Base-by-base conservation (phyloP, 2,329 filamentous ascomycete genomes). In the Daldinia sp. region DNA sequence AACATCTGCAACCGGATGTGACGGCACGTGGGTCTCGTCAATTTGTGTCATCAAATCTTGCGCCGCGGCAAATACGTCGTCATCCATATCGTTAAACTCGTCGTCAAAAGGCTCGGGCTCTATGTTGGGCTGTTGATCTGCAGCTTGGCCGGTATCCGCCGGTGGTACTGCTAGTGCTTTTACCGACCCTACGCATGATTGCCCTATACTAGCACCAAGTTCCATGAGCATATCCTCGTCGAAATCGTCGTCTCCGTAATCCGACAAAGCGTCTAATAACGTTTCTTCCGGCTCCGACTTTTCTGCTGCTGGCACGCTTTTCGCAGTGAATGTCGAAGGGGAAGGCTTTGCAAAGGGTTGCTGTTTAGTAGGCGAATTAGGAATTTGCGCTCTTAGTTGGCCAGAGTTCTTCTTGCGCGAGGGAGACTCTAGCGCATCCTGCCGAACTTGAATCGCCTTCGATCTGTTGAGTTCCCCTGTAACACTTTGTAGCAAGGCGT, bases 61-160 rank as follows among this genome's bases (percentile, higher is more conserved):
- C 8, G 81, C 82, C 13, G 76, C 81, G 4, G 82, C 80, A 58
- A 87, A 81, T 7, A 85, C 77, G 47, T 89, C 86, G 63, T 89
- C 88, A 59, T 91, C 88, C 51, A 86, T 70, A 64, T 91, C 88
- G 45, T 83, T 88, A 76, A 91, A 90, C 43, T 90, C 88, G 52
- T 90, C 85, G 41, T 80, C 77, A 39, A 73, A 72, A 58, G 71
- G 60, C 39, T 47, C 37, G 10, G 27, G 19, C 8, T 45, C 63
- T 56, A 70, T 70, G 5, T 65, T 53, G 27, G 41, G 53, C 15
- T 58, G 53, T 8, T 55, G 50, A 52, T 61, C 58, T 50, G 53
- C 34, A 50, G 25, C 58, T 41, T 72, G 69, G 25, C 39, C 68
- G 7, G 67, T 66, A 37, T 63, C 60, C 17, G 64, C 49, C 7